Conservation (phyloP, 306 rosid genomes). For the Parietaria judaica region DNA sequence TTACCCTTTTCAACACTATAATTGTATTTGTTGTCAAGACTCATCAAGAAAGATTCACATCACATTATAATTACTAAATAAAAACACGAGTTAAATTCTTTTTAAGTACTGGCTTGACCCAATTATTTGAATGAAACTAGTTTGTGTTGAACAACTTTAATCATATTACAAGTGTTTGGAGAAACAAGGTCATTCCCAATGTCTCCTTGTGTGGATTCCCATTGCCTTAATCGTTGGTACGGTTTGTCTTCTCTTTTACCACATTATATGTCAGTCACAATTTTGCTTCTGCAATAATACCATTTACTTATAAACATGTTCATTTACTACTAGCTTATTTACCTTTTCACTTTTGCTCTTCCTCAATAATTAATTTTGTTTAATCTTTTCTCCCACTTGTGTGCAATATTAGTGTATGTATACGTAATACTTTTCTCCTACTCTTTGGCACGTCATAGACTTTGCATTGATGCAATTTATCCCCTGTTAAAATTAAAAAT, state of each 20-base stretch:
- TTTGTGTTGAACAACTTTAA: background rate
- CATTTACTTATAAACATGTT: constrained; percentile 20
- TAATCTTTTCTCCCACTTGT: background rate
- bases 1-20: constrained; percentile 35
- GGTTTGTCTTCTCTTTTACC: constrained; percentile 31
- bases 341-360: constrained; percentile 3
- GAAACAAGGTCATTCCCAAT: constrained; percentile 28
- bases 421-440: background rate
- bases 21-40: constrained; percentile 3
- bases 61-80: background rate
- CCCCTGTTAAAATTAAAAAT: too few relatives aligned
- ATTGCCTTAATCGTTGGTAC: constrained; percentile 40
- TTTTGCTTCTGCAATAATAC: constrained; percentile 29
- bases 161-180: constrained; percentile 16
- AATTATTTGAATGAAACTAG: background rate
- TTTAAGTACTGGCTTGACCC: constrained; percentile 1
- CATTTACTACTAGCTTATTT: background rate
- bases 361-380: background rate
- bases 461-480: too few relatives aligned
- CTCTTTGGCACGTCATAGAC: too few relatives aligned
- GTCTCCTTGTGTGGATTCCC: constrained; percentile 30
- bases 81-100: background rate
- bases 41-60: background rate
- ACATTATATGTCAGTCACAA: constrained; percentile 36
- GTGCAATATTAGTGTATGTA: constrained; percentile 11